Percentiles rank a stretch among this genome's conserved stretches.
Conservation (phyloP, 176 grass and related monocot species). For the Oryza coarctata region DNA sequence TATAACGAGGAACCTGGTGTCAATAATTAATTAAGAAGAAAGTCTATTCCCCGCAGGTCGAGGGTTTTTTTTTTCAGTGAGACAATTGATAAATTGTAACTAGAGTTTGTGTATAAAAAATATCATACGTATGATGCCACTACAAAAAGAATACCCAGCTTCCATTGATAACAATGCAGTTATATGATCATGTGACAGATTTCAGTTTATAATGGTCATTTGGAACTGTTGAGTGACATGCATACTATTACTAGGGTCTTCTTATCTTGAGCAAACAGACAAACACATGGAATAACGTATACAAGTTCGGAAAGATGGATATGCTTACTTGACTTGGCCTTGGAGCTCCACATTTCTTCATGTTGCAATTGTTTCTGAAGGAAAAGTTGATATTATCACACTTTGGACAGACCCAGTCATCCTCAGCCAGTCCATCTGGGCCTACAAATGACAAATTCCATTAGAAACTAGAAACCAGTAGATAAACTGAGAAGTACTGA, state of each 20-base stretch:
- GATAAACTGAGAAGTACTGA: not conserved
- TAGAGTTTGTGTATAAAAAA: not conserved
- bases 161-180: not conserved
- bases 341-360: constrained; percentile 95
- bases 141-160: not conserved
- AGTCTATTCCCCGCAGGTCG: too few relatives aligned
- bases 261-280: not conserved
- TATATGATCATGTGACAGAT: not conserved
- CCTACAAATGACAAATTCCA: constrained; percentile 42
- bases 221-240: not conserved
- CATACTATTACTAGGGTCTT: not conserved
- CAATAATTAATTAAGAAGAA: too few relatives aligned
- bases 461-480: constrained; percentile 21
- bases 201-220: not conserved
- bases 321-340: constrained; percentile 63
- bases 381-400: constrained; percentile 91
- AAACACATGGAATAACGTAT: not conserved
- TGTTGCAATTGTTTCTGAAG: constrained; percentile 92
- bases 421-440: constrained; percentile 81
- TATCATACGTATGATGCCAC: too few relatives aligned
- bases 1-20: too few relatives aligned
- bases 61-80: too few relatives aligned
- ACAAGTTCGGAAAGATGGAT: not conserved
- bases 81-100: not conserved
- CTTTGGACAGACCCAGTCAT: constrained; percentile 87